Conservation (phyloP, 768 basidiomycete species). For the Panaeolus papilionaceus region DNA sequence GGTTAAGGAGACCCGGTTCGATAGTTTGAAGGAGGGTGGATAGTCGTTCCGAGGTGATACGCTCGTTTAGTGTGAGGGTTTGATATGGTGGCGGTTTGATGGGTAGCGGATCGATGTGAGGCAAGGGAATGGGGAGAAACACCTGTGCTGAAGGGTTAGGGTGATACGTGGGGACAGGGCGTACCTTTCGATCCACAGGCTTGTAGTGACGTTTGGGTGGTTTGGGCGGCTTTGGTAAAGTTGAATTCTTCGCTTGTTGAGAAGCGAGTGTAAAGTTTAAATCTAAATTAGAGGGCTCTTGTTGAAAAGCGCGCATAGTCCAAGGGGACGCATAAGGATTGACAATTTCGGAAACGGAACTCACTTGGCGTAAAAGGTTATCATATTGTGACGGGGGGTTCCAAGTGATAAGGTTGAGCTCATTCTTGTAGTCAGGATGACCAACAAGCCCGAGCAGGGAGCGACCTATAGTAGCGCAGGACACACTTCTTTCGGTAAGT, state of each 20-base stretch:
- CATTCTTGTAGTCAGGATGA: background rate
- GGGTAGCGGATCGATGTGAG: background rate
- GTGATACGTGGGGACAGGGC: constrained; percentile 32
- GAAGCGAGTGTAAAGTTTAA: no score
- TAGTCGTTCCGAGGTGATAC: constrained; percentile 13
- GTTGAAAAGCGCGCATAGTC: no score
- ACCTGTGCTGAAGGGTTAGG: constrained; percentile 27
- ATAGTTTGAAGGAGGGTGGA: background rate
- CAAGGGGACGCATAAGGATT: no score
- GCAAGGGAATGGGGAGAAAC: constrained; percentile 28
- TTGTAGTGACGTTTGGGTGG: constrained; percentile 18
- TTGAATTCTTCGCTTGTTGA: no score
- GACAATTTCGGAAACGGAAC: no score
- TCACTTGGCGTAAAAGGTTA: no score
- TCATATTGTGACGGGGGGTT: no score
- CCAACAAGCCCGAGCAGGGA: constrained; percentile 15
- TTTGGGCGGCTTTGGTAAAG: no score
- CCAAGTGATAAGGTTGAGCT: no score
- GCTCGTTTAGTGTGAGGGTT: background rate
- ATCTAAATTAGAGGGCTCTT: no score
- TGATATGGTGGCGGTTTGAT: background rate
- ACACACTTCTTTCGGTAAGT: constrained; percentile 7
- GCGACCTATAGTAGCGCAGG: constrained; percentile 16
- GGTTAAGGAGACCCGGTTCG: no score
- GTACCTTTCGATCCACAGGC: constrained; percentile 32